Evolutionary conservation across 441 rosid genomes (phyloP).

Genomic region (Adansonia madagascariensis): DNA sequence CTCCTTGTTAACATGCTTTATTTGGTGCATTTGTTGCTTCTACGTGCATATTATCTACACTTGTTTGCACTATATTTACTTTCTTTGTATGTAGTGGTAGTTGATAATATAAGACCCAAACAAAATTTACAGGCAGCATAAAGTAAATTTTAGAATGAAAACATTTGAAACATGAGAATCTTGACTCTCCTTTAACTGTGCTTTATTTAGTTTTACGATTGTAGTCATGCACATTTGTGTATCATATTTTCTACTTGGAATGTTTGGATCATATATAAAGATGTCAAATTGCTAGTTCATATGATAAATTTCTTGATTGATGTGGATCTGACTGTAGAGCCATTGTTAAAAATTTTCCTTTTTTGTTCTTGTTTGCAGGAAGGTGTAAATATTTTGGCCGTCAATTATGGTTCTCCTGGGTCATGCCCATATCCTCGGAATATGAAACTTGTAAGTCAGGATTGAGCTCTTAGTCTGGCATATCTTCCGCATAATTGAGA

Average conservation of each 20-base stretch:
- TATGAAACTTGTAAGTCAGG: slow-evolving; percentile 67
- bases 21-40: slow-evolving; percentile 11
- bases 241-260: not conserved
- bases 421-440: slow-evolving; percentile 89
- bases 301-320: not conserved
- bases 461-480: slow-evolving; percentile 21
- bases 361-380: slow-evolving; percentile 54
- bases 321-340: not conserved
- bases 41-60: not conserved
- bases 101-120: not conserved
- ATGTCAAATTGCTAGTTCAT: not conserved
- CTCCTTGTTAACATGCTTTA: not conserved
- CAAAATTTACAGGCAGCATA: not conserved
- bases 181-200: not conserved
- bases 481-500: not conserved
- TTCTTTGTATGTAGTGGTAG: not conserved
- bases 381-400: slow-evolving; percentile 81
- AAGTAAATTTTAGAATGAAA: not conserved
- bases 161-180: not conserved
- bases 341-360: slow-evolving; percentile 1
- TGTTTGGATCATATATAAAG: not conserved
- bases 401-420: slow-evolving; percentile 87
- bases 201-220: slow-evolving; percentile 12
- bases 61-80: not conserved
- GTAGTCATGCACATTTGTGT: not conserved